phyloP scores from a whole-genome alignment of 768 basidiomycete genomes.

The Amanita molliuscula region DNA sequence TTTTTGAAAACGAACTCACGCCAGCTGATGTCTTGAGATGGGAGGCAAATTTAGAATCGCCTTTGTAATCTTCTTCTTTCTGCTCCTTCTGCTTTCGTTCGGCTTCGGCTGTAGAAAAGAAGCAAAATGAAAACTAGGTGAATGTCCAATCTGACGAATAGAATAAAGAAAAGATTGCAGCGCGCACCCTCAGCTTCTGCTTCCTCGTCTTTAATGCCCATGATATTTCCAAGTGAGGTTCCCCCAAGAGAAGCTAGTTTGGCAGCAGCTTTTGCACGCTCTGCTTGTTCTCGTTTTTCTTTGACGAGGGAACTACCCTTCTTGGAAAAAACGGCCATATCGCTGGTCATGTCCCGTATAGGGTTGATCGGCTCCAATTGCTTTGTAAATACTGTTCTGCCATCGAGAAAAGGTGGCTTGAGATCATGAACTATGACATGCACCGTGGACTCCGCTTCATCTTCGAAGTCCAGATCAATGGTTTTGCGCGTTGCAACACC shows the following conservation, averaged over 20 bases:
- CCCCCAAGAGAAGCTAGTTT: constrained; percentile 90
- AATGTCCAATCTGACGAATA: constrained; percentile 58
- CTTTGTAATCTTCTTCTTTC: constrained; percentile 70
- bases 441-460: constrained; percentile 92
- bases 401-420: constrained; percentile 97
- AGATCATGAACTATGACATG: constrained; percentile 97
- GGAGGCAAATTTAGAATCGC: constrained; percentile 94
- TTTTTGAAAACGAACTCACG: constrained; percentile 73
- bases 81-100: constrained; percentile 37
- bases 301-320: constrained; percentile 93
- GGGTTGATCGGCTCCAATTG: constrained; percentile 98
- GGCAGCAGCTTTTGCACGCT: constrained; percentile 92
- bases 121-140: constrained; percentile 47
- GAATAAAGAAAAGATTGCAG: constrained; percentile 11
- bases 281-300: constrained; percentile 94
- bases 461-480: constrained; percentile 91
- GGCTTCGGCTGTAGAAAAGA: constrained; percentile 40
- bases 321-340: constrained; percentile 93
- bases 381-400: constrained; percentile 90
- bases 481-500: constrained; percentile 83
- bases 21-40: constrained; percentile 78
- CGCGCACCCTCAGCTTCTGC: constrained; percentile 83
- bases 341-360: constrained; percentile 85
- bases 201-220: constrained; percentile 94
- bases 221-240: constrained; percentile 91